Evolutionary conservation across 352 stramenopile genomes (phyloP), one percentile per base, ranked within the genome.

Genomic region (Lagenidium sp.): DNA sequence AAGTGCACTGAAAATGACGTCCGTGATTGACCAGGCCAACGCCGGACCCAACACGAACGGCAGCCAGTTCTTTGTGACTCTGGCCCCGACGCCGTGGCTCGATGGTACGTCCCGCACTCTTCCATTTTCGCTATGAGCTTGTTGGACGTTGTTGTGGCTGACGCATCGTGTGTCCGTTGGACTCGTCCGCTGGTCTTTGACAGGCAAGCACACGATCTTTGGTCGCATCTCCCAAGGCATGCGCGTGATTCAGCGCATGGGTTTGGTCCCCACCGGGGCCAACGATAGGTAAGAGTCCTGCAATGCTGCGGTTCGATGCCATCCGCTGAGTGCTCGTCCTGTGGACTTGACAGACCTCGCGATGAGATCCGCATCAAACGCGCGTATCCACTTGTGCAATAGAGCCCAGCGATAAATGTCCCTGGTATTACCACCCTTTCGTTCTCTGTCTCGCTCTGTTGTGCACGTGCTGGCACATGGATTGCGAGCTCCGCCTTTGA

Each of bases 1-100:
- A 15, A 34, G 6, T 35, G 4, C 22, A 11, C 6, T 23, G 16
- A 42, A 15, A 16, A 21, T 20, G 20, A 1, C 38, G n/a, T n/a
- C n/a, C n/a, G n/a, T n/a, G n/a, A n/a, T n/a, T 41, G 19, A 7
- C 22, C 36, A 94, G 81, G 86, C 86, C 25, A 97, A 97, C 34
- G 78, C 87, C 12, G 87, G 87, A 1, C 81, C 82, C 2, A 94
- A 96, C 48, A 96, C 87, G 32, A 97, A 97, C 46, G 85, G 85
- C 41, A 95, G 79, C 39, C 89, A 97, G 59, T 97, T 97, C 55
- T 97, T 97, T 65, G 81, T 97, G 47, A 96, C 91, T 19, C 59
- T 97, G 21, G 91, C 83, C 13, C 87, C 89, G 18, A 97, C 89
- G 21, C 90, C 91, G 11, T 97, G 87, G 87, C 68, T 97, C 15